Percentiles rank a stretch among this genome's conserved stretches.
Evolutionary conservation across 208 protist genomes (phyloP).

Genomic region (Leishmania lainsoni): DNA sequence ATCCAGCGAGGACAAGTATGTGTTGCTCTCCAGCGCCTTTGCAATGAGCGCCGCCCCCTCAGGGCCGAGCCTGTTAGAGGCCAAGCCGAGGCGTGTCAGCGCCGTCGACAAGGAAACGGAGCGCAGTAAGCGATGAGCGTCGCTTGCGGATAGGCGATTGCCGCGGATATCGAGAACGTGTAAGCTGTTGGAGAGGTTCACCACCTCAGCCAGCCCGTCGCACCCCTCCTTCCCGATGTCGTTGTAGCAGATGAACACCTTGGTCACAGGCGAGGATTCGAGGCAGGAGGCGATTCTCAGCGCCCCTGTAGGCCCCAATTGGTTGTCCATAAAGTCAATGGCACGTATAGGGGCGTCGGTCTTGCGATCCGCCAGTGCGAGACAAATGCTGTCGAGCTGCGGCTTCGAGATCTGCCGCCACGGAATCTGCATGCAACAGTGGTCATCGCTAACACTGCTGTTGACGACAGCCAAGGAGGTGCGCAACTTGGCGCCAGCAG

Average conservation of each 20-base stretch:
- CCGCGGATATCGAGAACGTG: slow-evolving; percentile 80
- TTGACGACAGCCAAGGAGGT: slow-evolving; percentile 21
- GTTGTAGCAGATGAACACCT: slow-evolving; percentile 86
- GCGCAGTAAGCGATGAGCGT: slow-evolving; percentile 76
- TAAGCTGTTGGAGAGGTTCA: slow-evolving; percentile 75
- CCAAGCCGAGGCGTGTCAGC: slow-evolving; percentile 62
- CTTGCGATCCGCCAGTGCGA: slow-evolving; percentile 53
- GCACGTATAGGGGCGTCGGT: slow-evolving; percentile 51
- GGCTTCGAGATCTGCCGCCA: slow-evolving; percentile 67
- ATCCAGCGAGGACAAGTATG: slow-evolving; percentile 83
- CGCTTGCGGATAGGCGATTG: slow-evolving; percentile 64
- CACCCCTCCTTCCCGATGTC: slow-evolving; percentile 91
- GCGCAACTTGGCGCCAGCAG: slow-evolving; percentile 10
- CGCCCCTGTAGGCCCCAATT: slow-evolving; percentile 65
- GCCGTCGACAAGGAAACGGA: slow-evolving; percentile 70
- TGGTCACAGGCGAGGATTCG: slow-evolving; percentile 64
- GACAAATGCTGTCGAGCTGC: slow-evolving; percentile 62
- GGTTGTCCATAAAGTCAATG: slow-evolving; percentile 86
- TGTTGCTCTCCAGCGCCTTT: slow-evolving; percentile 80
- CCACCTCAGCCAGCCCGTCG: slow-evolving; percentile 77
- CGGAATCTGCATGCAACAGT: slow-evolving; percentile 52
- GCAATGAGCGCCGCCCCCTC: slow-evolving; percentile 71
- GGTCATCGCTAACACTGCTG: slow-evolving; percentile 6
- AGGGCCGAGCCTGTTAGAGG: slow-evolving; percentile 80
- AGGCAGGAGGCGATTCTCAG: slow-evolving; percentile 64